phyloP scores from a whole-genome alignment of 805 yeast species.

The Lipomyces anomalus region DNA sequence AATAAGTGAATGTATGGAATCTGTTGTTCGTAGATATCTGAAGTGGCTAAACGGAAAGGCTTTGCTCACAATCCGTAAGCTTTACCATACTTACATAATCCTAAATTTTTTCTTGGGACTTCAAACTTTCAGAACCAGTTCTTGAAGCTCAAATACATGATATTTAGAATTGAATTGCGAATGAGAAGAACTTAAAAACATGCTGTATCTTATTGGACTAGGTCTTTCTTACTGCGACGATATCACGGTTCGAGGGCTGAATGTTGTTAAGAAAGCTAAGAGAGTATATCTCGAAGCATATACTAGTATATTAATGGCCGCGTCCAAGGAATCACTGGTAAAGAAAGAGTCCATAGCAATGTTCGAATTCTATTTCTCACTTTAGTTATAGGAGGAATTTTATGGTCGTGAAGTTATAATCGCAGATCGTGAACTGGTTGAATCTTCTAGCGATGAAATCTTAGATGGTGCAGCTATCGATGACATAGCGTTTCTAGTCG shows the following conservation, averaged over 20 bases:
- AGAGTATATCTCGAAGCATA: constrained; percentile 94
- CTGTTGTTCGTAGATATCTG: too few species aligned
- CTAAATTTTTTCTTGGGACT: too few species aligned
- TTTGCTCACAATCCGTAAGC: too few species aligned
- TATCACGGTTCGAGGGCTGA: constrained; percentile 90
- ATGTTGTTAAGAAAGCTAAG: constrained; percentile 73
- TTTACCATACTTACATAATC: too few species aligned
- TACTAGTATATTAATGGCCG: constrained; percentile 92
- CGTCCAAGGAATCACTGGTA: constrained; percentile 56
- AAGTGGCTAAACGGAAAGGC: too few species aligned
- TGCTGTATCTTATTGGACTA: constrained; percentile 87
- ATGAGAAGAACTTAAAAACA: too few species aligned
- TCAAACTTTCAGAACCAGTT: too few species aligned
- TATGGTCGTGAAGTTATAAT: constrained; percentile 79
- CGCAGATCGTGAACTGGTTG: constrained; percentile 95
- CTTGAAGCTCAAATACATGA: too few species aligned
- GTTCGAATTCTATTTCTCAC: background rate
- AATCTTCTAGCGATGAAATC: constrained; percentile 78
- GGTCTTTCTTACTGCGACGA: constrained; percentile 87
- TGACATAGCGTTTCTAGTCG: constrained; percentile 90
- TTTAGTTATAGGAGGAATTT: constrained; percentile 48
- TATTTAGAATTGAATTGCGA: too few species aligned
- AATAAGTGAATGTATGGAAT: too few species aligned
- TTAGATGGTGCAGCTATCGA: constrained; percentile 68
- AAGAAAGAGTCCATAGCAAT: background rate